These are phyloP conservation scores for Gossypium schwendimanii DNA, from an alignment of 441 rosid species.

Conservation along the genomic window DNA sequence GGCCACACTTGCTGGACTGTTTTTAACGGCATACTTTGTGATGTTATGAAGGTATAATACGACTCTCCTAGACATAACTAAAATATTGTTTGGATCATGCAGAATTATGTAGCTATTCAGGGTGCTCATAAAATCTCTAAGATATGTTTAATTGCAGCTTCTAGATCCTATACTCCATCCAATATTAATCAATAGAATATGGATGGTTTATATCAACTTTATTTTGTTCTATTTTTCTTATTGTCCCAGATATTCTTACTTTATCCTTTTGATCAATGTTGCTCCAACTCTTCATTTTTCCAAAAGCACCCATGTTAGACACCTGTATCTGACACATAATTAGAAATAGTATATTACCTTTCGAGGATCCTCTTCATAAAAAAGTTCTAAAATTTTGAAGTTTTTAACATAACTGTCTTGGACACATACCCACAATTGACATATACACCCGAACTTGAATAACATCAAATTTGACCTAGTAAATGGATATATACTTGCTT, in stretches of 20 bases:
- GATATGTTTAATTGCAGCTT: neutral
- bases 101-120: neutral
- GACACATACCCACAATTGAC: neutral
- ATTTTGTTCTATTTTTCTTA: neutral
- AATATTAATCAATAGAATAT: neutral
- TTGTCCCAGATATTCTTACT: neutral
- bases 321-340: too few species aligned
- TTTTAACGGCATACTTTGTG: neutral
- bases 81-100: neutral
- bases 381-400: too few species aligned
- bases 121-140: neutral
- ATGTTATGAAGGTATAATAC: neutral
- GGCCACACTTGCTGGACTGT: neutral
- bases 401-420: neutral
- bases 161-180: neutral
- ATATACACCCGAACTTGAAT: neutral
- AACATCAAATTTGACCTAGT: neutral
- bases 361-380: too few species aligned
- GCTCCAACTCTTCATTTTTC: neutral
- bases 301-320: neutral
- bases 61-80: neutral
- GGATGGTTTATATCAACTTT: neutral
- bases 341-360: too few species aligned
- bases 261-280: neutral
- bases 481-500: neutral